Percentiles rank a stretch among this genome's conserved stretches.
Conservation (phyloP, 331 rosid species). For the Quercus tomentella region DNA sequence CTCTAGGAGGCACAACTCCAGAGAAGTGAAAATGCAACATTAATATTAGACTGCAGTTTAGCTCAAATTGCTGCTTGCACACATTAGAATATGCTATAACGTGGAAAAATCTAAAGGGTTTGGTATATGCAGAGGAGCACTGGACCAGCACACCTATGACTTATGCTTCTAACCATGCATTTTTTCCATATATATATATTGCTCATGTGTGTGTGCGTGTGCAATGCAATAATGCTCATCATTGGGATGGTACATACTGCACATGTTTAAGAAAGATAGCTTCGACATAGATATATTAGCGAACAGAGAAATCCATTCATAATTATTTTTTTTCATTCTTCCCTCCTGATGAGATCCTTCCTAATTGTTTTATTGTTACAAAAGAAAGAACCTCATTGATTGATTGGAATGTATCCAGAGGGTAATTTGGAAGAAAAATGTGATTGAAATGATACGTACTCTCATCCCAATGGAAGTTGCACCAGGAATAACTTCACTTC, state of each 20-base stretch:
- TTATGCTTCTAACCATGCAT: not conserved
- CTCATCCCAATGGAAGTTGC: slow-evolving; percentile 92
- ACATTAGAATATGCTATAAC: not conserved
- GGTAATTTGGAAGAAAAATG: not conserved
- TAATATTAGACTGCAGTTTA: not conserved
- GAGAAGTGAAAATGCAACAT: not conserved
- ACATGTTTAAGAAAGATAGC: not conserved
- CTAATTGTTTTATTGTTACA: too few species aligned
- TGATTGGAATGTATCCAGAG: too few species aligned
- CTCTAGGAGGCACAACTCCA: not conserved
- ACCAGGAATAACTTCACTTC: slow-evolving; percentile 99
- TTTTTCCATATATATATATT: not conserved
- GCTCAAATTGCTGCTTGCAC: not conserved
- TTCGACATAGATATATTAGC: not conserved
- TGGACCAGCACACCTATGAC: too few species aligned
- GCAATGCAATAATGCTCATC: not conserved
- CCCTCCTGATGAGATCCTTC: too few species aligned
- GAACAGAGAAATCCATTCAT: not conserved
- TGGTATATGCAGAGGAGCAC: too few species aligned
- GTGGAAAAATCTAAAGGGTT: not conserved
- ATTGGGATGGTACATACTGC: not conserved
- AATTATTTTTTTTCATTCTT: not conserved
- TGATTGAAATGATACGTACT: slow-evolving; percentile 35
- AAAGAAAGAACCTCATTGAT: too few species aligned
- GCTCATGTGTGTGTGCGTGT: too few species aligned